phyloP scores from a whole-genome alignment of 2,329 filamentous ascomycete species.

The Akanthomyces dipterigenus region DNA sequence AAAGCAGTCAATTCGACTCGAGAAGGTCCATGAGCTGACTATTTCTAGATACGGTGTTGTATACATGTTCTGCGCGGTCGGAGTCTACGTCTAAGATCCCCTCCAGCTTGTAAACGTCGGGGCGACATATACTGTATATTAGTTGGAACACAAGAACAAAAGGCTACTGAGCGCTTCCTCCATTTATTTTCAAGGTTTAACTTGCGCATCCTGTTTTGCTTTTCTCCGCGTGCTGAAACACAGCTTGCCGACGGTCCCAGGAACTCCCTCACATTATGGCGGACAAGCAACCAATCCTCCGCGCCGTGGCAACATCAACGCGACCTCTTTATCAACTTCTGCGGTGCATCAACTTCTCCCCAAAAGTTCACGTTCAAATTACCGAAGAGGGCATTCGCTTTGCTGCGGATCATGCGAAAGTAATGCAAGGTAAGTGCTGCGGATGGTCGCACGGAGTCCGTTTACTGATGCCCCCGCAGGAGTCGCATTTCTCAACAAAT shows the following conservation, averaged over 20 bases:
- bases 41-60: constrained; percentile 75
- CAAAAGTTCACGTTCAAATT: constrained; percentile 61
- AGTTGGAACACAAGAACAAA: constrained; percentile 28
- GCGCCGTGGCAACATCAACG: constrained; percentile 70
- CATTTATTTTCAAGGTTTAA: constrained; percentile 16
- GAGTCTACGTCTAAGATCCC: constrained; percentile 85
- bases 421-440: constrained; percentile 70
- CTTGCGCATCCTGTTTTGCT: constrained; percentile 6
- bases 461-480: constrained; percentile 21
- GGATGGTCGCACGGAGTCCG: background rate
- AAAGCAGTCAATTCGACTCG: constrained; percentile 5
- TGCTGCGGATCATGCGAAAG: constrained; percentile 77
- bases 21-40: constrained; percentile 15
- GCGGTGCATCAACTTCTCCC: constrained; percentile 53
- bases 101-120: constrained; percentile 24
- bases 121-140: constrained; percentile 29
- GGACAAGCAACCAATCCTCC: constrained; percentile 52
- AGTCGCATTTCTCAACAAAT: constrained; percentile 74
- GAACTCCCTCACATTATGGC: constrained; percentile 20
- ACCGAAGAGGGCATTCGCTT: constrained; percentile 81
- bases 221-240: constrained; percentile 16
- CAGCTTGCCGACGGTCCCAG: constrained; percentile 6
- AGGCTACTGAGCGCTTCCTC: constrained; percentile 23
- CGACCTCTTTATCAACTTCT: constrained; percentile 62
- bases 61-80: constrained; percentile 98